phyloP scores from a whole-genome alignment of 805 yeast species.

The Candida easanensis region DNA sequence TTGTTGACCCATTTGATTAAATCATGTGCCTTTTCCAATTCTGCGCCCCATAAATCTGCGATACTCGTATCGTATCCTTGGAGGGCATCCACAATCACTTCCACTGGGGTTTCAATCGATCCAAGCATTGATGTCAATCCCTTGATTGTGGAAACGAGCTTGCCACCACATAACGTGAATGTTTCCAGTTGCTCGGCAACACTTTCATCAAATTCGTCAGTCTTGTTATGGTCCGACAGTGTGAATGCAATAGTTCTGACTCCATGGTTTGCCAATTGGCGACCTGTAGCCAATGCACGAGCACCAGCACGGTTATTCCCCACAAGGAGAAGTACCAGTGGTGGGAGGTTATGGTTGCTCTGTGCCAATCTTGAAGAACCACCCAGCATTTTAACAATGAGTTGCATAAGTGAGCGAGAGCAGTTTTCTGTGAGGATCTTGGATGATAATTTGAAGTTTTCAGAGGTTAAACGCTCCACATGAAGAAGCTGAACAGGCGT shows the following conservation, averaged over 20 bases:
- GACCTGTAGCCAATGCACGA: slow-evolving; percentile 73
- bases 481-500: slow-evolving; percentile 79
- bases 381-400: slow-evolving; percentile 62
- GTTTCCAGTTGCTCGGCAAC: slow-evolving; percentile 51
- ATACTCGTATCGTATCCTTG: slow-evolving; percentile 79
- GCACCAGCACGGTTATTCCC: slow-evolving; percentile 78
- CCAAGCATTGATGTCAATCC: slow-evolving; percentile 37
- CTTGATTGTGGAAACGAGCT: slow-evolving; percentile 35
- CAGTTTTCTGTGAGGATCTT: slow-evolving; percentile 58
- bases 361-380: slow-evolving; percentile 63
- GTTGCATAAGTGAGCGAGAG: slow-evolving; percentile 60
- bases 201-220: slow-evolving; percentile 22
- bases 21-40: slow-evolving; percentile 36
- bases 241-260: slow-evolving; percentile 52
- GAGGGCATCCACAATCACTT: slow-evolving; percentile 75
- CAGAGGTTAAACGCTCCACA: slow-evolving; percentile 58
- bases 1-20: slow-evolving; percentile 69
- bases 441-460: slow-evolving; percentile 48
- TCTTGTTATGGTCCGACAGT: slow-evolving; percentile 13
- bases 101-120: slow-evolving; percentile 69
- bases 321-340: slow-evolving; percentile 64
- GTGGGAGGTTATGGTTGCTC: slow-evolving; percentile 76
- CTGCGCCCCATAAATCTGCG: slow-evolving; percentile 48
- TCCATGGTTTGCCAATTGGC: slow-evolving; percentile 74
- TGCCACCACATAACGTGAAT: slow-evolving; percentile 68